These are phyloP conservation scores for Podaxis pistillaris DNA, from an alignment of 768 basidiomycete species.

Conservation along the genomic window DNA sequence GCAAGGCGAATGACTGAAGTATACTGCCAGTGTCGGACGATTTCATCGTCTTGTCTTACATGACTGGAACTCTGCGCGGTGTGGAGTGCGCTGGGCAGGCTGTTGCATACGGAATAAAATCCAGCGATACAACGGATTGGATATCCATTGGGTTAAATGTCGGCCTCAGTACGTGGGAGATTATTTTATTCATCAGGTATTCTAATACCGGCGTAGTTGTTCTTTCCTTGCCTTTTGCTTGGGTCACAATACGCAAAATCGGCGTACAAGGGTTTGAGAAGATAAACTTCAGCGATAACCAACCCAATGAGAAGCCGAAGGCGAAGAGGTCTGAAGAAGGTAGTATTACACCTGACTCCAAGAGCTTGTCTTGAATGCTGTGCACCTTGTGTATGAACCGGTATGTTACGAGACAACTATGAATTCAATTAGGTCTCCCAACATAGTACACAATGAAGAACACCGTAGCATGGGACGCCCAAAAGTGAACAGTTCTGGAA, in stretches of 20 bases:
- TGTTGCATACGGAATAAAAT: constrained; percentile 33
- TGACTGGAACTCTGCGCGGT: constrained; percentile 32
- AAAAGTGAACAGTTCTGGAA: background rate
- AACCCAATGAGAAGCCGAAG: background rate
- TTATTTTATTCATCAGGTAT: background rate
- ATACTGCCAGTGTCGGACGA: constrained; percentile 28
- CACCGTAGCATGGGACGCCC: background rate
- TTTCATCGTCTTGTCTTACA: constrained; percentile 31
- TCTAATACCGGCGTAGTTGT: constrained; percentile 20
- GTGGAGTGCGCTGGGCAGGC: constrained; percentile 33
- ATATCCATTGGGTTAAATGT: constrained; percentile 32
- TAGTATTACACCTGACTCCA: background rate
- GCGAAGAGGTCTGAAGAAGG: background rate
- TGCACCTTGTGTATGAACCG: background rate
- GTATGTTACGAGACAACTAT: background rate
- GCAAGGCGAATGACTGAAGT: background rate
- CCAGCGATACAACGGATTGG: constrained; percentile 31
- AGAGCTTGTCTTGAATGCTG: background rate
- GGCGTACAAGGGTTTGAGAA: constrained; percentile 27
- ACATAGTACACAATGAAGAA: no score
- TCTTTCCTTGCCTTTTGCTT: constrained; percentile 30
- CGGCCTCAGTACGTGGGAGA: constrained; percentile 26
- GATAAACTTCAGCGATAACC: constrained; percentile 16
- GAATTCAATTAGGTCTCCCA: background rate
- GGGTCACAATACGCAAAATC: constrained; percentile 29